Conservation (phyloP, 805 yeast species). For the Metschnikowia aberdeeniae region DNA sequence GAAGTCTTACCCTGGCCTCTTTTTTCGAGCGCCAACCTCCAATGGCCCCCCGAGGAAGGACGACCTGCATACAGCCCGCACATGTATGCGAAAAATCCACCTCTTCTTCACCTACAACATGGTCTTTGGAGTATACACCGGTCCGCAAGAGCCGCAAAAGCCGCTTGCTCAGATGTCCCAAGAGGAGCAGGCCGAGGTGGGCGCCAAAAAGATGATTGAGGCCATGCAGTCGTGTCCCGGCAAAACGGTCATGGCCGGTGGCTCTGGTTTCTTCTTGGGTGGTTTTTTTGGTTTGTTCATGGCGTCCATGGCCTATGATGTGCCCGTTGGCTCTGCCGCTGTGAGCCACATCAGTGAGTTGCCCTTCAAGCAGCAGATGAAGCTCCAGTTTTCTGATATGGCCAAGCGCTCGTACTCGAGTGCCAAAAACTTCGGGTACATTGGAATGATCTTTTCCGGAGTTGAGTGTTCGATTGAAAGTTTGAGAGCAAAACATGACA, state of each 20-base stretch:
- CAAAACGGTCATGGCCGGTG: slow-evolving; percentile 86
- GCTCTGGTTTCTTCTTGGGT: slow-evolving; percentile 89
- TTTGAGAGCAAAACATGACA: slow-evolving; percentile 60
- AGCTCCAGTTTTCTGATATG: slow-evolving; percentile 87
- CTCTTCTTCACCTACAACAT: slow-evolving; percentile 5
- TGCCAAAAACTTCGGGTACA: slow-evolving; percentile 71
- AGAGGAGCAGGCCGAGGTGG: slow-evolving; percentile 90
- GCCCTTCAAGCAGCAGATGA: slow-evolving; percentile 91
- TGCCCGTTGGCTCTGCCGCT: slow-evolving; percentile 59
- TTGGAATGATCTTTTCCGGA: slow-evolving; percentile 20
- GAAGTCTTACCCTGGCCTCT: too few relatives aligned
- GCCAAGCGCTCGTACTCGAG: slow-evolving; percentile 80
- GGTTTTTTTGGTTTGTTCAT: slow-evolving; percentile 94
- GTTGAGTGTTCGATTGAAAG: slow-evolving; percentile 20
- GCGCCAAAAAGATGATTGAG: slow-evolving; percentile 77
- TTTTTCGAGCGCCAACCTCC: too few relatives aligned
- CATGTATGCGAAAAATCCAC: neutral
- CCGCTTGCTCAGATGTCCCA: slow-evolving; percentile 70
- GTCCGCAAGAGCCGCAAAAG: slow-evolving; percentile 37
- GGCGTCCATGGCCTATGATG: slow-evolving; percentile 82
- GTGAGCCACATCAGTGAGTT: slow-evolving; percentile 67
- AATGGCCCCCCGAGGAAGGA: too few relatives aligned
- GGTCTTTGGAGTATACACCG: slow-evolving; percentile 40
- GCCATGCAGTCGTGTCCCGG: slow-evolving; percentile 95
- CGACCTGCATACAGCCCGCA: neutral